These are phyloP conservation scores for Sarocladium strictum DNA, from an alignment of 2,329 filamentous ascomycete species.

Conservation along the genomic window DNA sequence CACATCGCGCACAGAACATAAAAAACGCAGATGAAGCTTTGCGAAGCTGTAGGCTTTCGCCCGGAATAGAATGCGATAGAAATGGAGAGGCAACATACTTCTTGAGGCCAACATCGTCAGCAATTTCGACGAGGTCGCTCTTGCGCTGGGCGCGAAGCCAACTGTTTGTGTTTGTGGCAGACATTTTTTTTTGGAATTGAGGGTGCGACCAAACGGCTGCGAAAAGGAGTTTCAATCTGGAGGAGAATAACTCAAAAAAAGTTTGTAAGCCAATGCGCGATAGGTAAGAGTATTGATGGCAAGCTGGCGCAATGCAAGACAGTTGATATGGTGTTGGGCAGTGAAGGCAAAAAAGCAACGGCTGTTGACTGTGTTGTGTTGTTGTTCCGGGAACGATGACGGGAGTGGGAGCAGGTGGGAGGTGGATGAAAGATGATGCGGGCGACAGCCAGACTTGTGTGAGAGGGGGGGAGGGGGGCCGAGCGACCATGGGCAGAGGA, in stretches of 20 bases:
- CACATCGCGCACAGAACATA: neutral
- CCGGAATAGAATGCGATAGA: slow-evolving; percentile 10
- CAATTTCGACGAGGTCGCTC: slow-evolving; percentile 68
- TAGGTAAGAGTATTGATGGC: slow-evolving; percentile 3
- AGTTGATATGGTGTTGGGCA: slow-evolving; percentile 1
- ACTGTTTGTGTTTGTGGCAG: slow-evolving; percentile 42
- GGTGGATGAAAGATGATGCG: slow-evolving; percentile 9
- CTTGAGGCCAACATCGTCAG: slow-evolving; percentile 62
- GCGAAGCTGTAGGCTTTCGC: neutral
- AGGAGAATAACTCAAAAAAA: neutral
- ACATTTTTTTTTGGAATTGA: slow-evolving; percentile 15
- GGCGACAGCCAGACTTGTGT: neutral
- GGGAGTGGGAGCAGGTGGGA: slow-evolving; percentile 1
- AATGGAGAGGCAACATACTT: slow-evolving; percentile 52
- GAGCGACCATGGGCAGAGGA: neutral
- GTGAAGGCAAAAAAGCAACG: slow-evolving; percentile 6
- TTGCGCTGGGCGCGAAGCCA: slow-evolving; percentile 83
- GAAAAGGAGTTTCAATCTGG: neutral
- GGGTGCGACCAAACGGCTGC: neutral
- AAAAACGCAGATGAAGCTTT: neutral
- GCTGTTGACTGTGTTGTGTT: slow-evolving; percentile 7
- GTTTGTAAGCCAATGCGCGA: neutral
- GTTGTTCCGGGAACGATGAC: slow-evolving; percentile 2
- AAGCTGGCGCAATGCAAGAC: neutral
- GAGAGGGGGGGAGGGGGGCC: neutral